Conservation (phyloP, 164 flowering plant genomes). For the Vitis labrusca region DNA sequence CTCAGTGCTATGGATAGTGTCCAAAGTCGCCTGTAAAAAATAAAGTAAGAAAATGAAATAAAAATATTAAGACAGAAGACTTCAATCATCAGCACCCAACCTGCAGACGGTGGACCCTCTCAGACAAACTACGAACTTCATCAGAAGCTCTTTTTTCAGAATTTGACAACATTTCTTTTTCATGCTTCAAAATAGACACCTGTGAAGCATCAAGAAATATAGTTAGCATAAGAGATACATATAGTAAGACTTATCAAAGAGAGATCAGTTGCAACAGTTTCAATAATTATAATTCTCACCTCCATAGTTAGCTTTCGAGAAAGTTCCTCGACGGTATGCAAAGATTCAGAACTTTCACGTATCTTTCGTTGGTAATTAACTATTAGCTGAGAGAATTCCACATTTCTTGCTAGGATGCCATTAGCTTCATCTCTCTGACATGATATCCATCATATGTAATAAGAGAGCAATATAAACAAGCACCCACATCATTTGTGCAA, state of each 20-base stretch:
- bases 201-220: constrained; percentile 16
- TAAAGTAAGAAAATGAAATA: constrained; percentile 4
- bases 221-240: not conserved
- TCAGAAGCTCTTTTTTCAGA: constrained; percentile 87
- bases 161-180: constrained; percentile 67
- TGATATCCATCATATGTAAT: not conserved
- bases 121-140: constrained; percentile 77
- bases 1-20: constrained; percentile 75
- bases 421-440: constrained; percentile 63
- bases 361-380: constrained; percentile 75
- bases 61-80: not conserved
- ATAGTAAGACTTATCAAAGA: not conserved
- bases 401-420: constrained; percentile 67
- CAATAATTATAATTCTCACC: constrained; percentile 34
- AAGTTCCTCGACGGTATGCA: constrained; percentile 66
- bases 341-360: constrained; percentile 69
- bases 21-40: constrained; percentile 68
- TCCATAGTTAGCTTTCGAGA: constrained; percentile 76
- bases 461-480: not conserved
- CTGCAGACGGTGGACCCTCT: constrained; percentile 83
- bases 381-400: constrained; percentile 81
- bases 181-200: constrained; percentile 75
- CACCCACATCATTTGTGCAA: not conserved
- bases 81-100: constrained; percentile 24
- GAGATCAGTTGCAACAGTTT: not conserved